Conservation (phyloP, 345 rosid species). For the Eucalyptus polyanthemos region DNA sequence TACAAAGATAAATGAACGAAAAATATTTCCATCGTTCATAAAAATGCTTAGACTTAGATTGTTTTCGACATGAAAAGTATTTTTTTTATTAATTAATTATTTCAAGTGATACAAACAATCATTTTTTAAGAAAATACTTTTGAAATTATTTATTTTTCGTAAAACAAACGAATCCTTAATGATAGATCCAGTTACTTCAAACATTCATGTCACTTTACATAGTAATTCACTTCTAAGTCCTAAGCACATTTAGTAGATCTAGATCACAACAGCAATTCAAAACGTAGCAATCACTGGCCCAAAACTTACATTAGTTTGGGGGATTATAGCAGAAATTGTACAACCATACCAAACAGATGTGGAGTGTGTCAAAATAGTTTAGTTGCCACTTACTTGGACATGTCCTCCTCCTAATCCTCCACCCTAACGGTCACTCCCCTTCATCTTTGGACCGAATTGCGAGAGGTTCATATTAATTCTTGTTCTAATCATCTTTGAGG, state of each 20-base stretch:
- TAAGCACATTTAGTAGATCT: background rate
- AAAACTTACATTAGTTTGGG: background rate
- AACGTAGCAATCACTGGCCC: background rate
- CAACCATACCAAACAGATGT: background rate
- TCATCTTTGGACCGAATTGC: background rate
- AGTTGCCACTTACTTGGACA: background rate
- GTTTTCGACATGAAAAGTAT: background rate
- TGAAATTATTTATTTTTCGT: background rate
- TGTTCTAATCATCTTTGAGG: background rate
- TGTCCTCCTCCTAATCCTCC: background rate
- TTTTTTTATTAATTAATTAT: background rate
- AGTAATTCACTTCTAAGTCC: background rate
- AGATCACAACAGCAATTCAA: background rate
- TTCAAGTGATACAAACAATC: background rate
- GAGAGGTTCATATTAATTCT: background rate
- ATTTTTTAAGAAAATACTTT: background rate
- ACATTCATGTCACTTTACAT: background rate
- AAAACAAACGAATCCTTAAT: fast-evolving
- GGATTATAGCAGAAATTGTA: background rate
- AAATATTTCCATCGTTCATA: background rate
- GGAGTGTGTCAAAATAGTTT: background rate
- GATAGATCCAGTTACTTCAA: background rate
- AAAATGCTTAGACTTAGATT: background rate
- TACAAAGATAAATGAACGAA: background rate
- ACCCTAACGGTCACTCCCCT: background rate